phyloP scores from a whole-genome alignment of 2,329 filamentous ascomycete genomes.

The Colletotrichum liriopes region DNA sequence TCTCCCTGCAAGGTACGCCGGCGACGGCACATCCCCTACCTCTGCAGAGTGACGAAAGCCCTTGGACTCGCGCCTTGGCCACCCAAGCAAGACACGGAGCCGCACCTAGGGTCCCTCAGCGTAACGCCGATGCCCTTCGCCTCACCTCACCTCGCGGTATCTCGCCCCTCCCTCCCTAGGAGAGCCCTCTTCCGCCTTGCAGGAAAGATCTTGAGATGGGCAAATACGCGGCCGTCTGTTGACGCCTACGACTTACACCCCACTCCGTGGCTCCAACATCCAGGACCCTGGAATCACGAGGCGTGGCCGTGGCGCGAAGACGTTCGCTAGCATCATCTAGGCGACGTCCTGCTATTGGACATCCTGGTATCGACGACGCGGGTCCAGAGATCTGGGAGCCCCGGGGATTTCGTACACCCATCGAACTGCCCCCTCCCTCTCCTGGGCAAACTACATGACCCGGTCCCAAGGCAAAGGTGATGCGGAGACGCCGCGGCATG shows the following conservation, averaged over 20 bases:
- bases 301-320: constrained; percentile 28
- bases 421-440: neutral
- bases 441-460: constrained; percentile 9
- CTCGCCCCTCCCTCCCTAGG: neutral
- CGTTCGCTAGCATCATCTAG: constrained; percentile 21
- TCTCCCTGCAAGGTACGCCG: constrained; percentile 17
- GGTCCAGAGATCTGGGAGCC: constrained; percentile 18
- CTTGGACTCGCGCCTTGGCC: constrained; percentile 3
- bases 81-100: neutral
- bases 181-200: constrained; percentile 4
- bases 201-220: constrained; percentile 33
- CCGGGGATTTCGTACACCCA: constrained; percentile 4
- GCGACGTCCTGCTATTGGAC: constrained; percentile 16
- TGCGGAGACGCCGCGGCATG: constrained; percentile 11
- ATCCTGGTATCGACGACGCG: constrained; percentile 2
- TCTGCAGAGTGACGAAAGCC: constrained; percentile 7
- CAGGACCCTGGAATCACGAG: constrained; percentile 22
- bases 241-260: constrained; percentile 28
- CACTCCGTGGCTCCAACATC: constrained; percentile 27
- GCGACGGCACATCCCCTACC: constrained; percentile 4
- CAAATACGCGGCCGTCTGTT: constrained; percentile 27
- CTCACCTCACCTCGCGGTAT: neutral
- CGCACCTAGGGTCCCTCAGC: constrained; percentile 10
- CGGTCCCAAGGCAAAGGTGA: constrained; percentile 5
- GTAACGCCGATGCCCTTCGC: constrained; percentile 36